A percentile compares a stretch with the other conserved stretches of the same genome.
Evolutionary conservation across 768 basidiomycete genomes (phyloP).

Genomic region (Lentinus brumalis): DNA sequence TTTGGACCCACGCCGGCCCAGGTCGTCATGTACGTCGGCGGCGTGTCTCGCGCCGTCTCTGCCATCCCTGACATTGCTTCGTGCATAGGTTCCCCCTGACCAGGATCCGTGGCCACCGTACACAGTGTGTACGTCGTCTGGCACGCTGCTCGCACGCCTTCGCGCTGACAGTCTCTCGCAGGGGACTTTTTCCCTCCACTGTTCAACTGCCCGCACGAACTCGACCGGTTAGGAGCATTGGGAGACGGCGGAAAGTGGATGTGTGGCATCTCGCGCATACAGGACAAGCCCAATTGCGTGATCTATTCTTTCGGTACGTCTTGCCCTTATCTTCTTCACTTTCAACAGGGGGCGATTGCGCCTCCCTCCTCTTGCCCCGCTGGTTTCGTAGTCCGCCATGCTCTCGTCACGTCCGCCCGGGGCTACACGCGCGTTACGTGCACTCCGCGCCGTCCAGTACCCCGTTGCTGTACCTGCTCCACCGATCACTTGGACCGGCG

Average conservation of each 20-base stretch:
- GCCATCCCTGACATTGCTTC: too few relatives aligned
- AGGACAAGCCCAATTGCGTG: conserved; percentile 46
- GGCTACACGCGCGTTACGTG: neutral
- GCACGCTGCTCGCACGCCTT: neutral
- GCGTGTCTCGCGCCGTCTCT: neutral
- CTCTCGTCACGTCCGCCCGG: neutral
- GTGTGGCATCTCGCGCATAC: conserved; percentile 49
- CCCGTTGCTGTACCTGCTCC: neutral
- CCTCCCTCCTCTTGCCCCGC: neutral
- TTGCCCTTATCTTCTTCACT: neutral
- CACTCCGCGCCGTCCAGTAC: neutral
- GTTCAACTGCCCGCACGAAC: conserved; percentile 52
- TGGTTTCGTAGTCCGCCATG: neutral
- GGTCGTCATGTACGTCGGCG: conserved; percentile 28
- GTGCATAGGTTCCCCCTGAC: conserved; percentile 32
- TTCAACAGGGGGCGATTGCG: neutral
- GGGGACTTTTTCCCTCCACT: conserved; percentile 61
- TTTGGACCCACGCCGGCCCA: conserved; percentile 33
- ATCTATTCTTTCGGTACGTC: conserved; percentile 52
- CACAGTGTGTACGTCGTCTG: conserved; percentile 30
- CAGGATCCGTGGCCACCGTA: conserved; percentile 33
- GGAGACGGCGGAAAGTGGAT: conserved; percentile 60
- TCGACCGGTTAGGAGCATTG: conserved; percentile 48
- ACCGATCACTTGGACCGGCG: neutral
- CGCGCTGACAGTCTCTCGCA: conserved; percentile 26